These are phyloP conservation scores for Prasinococcaceae sp. DNA, from an alignment of 139 green algal genomes.

Conservation along the genomic window DNA sequence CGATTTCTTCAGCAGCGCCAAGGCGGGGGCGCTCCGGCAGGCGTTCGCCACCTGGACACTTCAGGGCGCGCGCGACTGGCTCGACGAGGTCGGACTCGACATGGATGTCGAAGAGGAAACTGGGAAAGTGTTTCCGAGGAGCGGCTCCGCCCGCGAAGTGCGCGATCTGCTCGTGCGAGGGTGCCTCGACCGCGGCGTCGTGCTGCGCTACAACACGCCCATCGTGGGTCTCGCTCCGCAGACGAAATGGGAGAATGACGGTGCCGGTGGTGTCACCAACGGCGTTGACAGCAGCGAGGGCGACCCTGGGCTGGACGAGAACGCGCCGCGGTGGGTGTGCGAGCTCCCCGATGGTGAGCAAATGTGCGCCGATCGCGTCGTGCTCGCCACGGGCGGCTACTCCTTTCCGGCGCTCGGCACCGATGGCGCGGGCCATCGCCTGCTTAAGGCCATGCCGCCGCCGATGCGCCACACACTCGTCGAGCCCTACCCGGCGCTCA, in stretches of 20 bases:
- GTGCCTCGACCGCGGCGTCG: conserved; percentile 32
- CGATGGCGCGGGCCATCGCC: conserved; percentile 46
- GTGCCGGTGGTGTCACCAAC: not conserved
- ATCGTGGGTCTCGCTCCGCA: conserved; percentile 26
- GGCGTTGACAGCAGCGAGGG: not conserved
- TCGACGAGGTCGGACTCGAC: conserved; percentile 30
- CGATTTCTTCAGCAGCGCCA: conserved; percentile 58
- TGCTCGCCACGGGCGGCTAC: conserved; percentile 59
- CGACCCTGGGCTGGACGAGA: not conserved
- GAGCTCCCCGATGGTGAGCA: not conserved
- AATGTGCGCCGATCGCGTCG: conserved; percentile 1
- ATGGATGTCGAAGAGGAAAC: conserved; percentile 51
- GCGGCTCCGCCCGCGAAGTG: conserved; percentile 57
- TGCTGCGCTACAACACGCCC: conserved; percentile 25
- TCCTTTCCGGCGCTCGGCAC: conserved; percentile 73
- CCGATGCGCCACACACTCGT: conserved; percentile 44
- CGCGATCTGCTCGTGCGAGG: conserved; percentile 45
- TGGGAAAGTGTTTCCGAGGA: conserved; percentile 59
- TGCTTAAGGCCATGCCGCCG: conserved; percentile 17
- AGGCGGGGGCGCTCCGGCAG: conserved; percentile 28
- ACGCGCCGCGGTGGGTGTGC: not conserved
- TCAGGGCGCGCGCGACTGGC: conserved; percentile 49
- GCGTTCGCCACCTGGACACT: conserved; percentile 59
- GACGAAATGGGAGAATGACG: not conserved
- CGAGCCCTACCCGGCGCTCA: conserved; percentile 62